A percentile compares a stretch with the other conserved stretches of the same genome.
These are phyloP conservation scores for Kwoniella europaea DNA, from an alignment of 768 basidiomycete genomes.

Conservation along the genomic window DNA sequence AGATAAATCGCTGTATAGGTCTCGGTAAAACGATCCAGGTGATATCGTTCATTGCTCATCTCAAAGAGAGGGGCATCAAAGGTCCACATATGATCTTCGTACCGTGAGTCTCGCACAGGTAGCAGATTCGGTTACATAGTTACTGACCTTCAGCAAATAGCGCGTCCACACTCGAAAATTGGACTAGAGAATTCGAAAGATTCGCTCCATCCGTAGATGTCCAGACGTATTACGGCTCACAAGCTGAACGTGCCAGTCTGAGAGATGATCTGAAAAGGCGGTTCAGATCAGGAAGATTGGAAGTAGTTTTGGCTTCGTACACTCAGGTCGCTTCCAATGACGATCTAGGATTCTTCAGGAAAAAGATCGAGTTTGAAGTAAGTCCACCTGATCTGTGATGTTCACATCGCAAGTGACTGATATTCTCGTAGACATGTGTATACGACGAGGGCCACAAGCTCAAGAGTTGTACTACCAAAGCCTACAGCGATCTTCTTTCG, in stretches of 20 bases:
- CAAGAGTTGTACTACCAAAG: constrained; percentile 97
- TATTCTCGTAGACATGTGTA: constrained; percentile 73
- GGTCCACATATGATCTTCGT: constrained; percentile 95
- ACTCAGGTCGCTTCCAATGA: constrained; percentile 84
- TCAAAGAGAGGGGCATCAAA: constrained; percentile 75
- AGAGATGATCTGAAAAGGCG: constrained; percentile 72
- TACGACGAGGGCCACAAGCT: constrained; percentile 97
- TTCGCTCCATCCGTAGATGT: constrained; percentile 86
- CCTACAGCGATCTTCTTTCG: constrained; percentile 84
- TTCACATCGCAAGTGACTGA: neutral
- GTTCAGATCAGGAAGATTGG: constrained; percentile 70
- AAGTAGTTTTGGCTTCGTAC: constrained; percentile 95
- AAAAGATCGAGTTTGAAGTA: constrained; percentile 89
- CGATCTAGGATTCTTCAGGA: constrained; percentile 87
- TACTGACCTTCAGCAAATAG: constrained; percentile 59
- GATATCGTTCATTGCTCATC: constrained; percentile 89
- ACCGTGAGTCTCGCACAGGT: constrained; percentile 68
- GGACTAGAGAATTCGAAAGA: constrained; percentile 92
- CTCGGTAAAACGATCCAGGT: constrained; percentile 99
- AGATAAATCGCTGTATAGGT: constrained; percentile 62
- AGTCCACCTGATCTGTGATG: constrained; percentile 55
- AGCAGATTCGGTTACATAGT: neutral
- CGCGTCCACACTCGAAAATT: constrained; percentile 96
- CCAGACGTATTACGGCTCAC: constrained; percentile 91
- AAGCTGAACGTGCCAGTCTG: constrained; percentile 77